Base-by-base conservation (phyloP, 169 alveolate species). In the Plasmodium billcollinsi region DNA sequence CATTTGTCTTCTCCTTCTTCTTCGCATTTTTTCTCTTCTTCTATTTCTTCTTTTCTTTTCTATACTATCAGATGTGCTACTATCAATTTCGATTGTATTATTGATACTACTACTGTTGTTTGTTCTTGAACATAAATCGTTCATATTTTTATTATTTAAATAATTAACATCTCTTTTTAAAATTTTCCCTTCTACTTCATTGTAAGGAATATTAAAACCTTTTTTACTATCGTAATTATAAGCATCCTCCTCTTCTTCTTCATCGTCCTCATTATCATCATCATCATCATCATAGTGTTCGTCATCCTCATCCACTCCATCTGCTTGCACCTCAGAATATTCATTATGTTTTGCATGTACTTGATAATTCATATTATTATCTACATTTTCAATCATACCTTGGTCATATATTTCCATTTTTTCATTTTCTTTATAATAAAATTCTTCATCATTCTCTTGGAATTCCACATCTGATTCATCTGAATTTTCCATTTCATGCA, bases 221-320 rank as follows among this genome's bases (percentile, higher is more conserved):
- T 63, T 6, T 47, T 73, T 21, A 47, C 59, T 15, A 18, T 56
- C 21, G 14, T 33, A 29, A 29, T 24, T 24, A 29, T 47, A 12
- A 26, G 11, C 50, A 29, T 1, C n/a, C 29, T 73, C 52, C 29
- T 45, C 71, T 70, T 73, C 86, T 8, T 73, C 62, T 11, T 73
- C 86, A 3, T 29, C 54, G 21, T 54, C 24, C 0, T 73, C 18
- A 47, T 54, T 21, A 9, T 1, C 14, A 2, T 73, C 52, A 56
- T 63, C 86, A 29, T 56, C 72, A 11, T 73, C 62, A 21, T 73
- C 72, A n/a, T 61, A 45, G 7, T 71, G 52, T 45, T 71, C 56
- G 43, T 59, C 66, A 26, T 71, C 29, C 47, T 39, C 80, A 43
- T 59, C 80, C 49, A 7, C 2, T 12, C 11, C 56, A 20, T 56